Conservation (phyloP, 257 asterid species). For the Parsonsia alboflavescens region DNA sequence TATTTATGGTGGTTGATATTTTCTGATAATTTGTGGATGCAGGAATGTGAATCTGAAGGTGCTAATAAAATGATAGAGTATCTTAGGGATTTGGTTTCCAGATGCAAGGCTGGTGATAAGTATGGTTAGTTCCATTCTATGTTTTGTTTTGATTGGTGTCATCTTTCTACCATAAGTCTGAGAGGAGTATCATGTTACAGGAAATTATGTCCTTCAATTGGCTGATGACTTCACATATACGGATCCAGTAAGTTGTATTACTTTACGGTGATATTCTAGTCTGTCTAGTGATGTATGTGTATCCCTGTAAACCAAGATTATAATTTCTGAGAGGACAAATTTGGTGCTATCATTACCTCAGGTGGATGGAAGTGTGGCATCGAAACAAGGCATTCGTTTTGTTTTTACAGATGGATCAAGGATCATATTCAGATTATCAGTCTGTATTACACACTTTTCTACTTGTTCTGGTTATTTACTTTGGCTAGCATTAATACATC, state of each 20-base stretch:
- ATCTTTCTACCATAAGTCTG: slow-evolving; percentile 10
- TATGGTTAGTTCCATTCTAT: slow-evolving; percentile 45
- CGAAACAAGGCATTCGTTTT: slow-evolving; percentile 87
- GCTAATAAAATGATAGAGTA: slow-evolving; percentile 71
- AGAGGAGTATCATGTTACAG: slow-evolving; percentile 37
- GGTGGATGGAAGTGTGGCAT: slow-evolving; percentile 91
- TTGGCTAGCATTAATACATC: slow-evolving; percentile 14
- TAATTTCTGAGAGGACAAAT: slow-evolving; percentile 10
- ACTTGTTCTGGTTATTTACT: background rate
- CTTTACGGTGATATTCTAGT: slow-evolving; percentile 5
- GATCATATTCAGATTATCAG: slow-evolving; percentile 87
- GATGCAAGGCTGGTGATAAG: slow-evolving; percentile 65
- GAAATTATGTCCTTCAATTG: slow-evolving; percentile 68
- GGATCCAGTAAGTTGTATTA: slow-evolving; percentile 70
- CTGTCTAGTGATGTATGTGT: slow-evolving; percentile 1
- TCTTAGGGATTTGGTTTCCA: slow-evolving; percentile 65
- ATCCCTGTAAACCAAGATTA: background rate
- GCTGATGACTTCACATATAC: slow-evolving; percentile 94
- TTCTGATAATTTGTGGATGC: slow-evolving; percentile 15
- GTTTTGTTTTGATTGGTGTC: background rate
- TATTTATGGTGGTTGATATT: slow-evolving; percentile 14
- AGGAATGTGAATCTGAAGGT: slow-evolving; percentile 93
- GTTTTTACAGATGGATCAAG: slow-evolving; percentile 91
- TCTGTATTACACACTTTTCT: slow-evolving; percentile 24
- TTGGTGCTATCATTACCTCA: slow-evolving; percentile 23